A percentile compares a stretch with the other conserved stretches of the same genome.
phyloP scores from a whole-genome alignment of 2,329 filamentous ascomycete genomes.

The Verticillium albo-atrum region DNA sequence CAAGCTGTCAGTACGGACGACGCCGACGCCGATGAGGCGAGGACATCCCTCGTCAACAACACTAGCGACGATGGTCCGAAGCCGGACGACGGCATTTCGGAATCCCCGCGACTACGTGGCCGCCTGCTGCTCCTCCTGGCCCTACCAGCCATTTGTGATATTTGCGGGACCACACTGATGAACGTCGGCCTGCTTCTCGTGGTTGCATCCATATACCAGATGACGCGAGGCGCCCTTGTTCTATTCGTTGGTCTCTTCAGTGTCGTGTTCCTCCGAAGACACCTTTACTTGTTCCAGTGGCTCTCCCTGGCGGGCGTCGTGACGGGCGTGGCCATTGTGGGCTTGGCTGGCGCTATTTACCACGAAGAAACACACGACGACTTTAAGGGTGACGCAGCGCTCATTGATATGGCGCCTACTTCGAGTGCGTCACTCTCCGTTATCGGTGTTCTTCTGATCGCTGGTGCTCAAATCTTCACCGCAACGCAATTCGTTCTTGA shows the following conservation, averaged over 20 bases:
- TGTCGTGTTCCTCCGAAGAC: conserved; percentile 80
- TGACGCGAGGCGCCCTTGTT: conserved; percentile 92
- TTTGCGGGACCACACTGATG: conserved; percentile 93
- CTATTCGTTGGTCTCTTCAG: conserved; percentile 95
- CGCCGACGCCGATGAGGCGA: conserved; percentile 38
- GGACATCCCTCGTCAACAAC: conserved; percentile 32
- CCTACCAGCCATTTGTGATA: conserved; percentile 87
- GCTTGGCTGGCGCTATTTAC: conserved; percentile 80
- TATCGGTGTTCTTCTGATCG: conserved; percentile 84
- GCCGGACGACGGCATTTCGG: conserved; percentile 35
- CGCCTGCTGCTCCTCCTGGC: conserved; percentile 71
- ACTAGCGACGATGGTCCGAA: conserved; percentile 42
- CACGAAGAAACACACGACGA: conserved; percentile 45
- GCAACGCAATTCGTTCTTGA: conserved; percentile 95
- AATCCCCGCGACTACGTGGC: conserved; percentile 62
- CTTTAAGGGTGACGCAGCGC: conserved; percentile 34
- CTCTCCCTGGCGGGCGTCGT: conserved; percentile 82
- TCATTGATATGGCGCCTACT: background rate
- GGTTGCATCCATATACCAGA: conserved; percentile 95
- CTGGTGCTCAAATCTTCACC: conserved; percentile 92
- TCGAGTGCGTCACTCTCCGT: conserved; percentile 60
- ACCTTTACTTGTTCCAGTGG: conserved; percentile 88
- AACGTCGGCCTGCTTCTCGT: conserved; percentile 93
- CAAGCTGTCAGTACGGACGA: conserved; percentile 51
- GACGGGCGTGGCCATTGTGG: conserved; percentile 81